Base-by-base conservation (phyloP, 1,284 basidiomycete genomes). In the Fomitopsis palustris region DNA sequence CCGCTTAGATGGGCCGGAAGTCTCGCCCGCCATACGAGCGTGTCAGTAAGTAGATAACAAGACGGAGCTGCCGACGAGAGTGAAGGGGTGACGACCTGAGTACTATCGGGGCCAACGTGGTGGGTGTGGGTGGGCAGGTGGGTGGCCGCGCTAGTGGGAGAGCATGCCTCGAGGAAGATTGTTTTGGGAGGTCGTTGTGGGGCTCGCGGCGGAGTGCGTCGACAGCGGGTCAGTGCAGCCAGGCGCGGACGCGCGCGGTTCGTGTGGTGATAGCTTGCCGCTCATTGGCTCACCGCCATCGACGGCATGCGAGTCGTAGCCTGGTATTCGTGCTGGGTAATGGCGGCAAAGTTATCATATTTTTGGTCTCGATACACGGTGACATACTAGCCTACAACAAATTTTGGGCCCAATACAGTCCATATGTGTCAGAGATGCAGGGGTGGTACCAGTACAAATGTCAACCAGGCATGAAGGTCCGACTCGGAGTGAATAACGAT, bases 1-100 rank as follows among this genome's bases (percentile, higher is more conserved):
- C 58, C 79, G 80, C 35, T 68, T 62, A 37, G 71, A 68, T 29
- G 68, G 72, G 55, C 64, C 62, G 43, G 12, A 49, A 41, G 31
- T 43, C 41, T 56, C 41, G 38, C 29, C 33, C 29, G 55, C 41
- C 55, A 57, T 57, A 43, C 19, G 49, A 52, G 49, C 31, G 45
- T 27, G 25, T 47, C 19, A 51, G 17, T 35, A 27, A 9, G 49
- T 23, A 33, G 49, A 33, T 17, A 23, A 33, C n/a, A 35, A 23
- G 25, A n/a, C n/a, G 31, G 31, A 52, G 49, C 31, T 52, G 31
- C 31, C n/a, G 8, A 33, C 1, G 25, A 2, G 31, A 10, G 49
- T 29, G 49, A 52, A 35, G 29, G 31, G 1, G 49, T n/a, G 16
- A n/a, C 5, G 41, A 35, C 12, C 12, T 10, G 7, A 12, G 14